These are phyloP conservation scores for Aspergillus unguis DNA, from an alignment of 2,329 filamentous ascomycete species.

Conservation along the genomic window DNA sequence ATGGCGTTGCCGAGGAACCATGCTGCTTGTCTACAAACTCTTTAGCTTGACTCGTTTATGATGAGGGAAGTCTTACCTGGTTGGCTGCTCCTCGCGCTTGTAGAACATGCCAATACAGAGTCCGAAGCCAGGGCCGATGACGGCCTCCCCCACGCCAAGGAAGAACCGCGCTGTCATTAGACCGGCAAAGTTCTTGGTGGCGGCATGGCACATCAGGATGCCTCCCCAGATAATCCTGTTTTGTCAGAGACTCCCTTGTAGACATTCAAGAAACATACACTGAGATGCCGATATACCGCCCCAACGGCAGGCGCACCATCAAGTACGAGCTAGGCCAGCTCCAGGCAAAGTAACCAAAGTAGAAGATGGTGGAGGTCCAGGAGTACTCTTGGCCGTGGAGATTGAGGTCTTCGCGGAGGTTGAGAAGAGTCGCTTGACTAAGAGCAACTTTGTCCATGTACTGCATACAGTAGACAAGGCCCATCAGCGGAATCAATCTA, in stretches of 20 bases:
- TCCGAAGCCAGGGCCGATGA: conserved; percentile 23
- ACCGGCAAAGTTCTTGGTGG: conserved; percentile 17
- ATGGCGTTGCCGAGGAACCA: conserved; percentile 37
- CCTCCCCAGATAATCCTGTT: conserved; percentile 30
- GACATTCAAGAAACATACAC: conserved; percentile 24
- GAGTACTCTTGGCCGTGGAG: conserved; percentile 29
- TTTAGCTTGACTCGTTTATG: neutral
- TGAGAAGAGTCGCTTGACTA: conserved; percentile 29
- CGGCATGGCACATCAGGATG: conserved; percentile 32
- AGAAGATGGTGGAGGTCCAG: conserved; percentile 33
- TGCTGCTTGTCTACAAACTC: conserved; percentile 25
- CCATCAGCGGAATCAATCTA: conserved; percentile 29
- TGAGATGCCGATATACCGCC: conserved; percentile 29
- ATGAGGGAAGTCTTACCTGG: conserved; percentile 12
- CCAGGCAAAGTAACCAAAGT: conserved; percentile 37
- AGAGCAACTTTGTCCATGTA: conserved; percentile 32
- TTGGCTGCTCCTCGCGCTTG: conserved; percentile 32
- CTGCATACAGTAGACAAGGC: conserved; percentile 28
- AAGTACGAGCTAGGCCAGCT: conserved; percentile 41
- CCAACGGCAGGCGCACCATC: conserved; percentile 33
- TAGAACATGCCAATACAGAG: conserved; percentile 40
- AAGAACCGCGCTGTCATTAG: conserved; percentile 4
- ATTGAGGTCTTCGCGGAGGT: conserved; percentile 23
- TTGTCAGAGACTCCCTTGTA: conserved; percentile 19
- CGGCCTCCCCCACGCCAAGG: conserved; percentile 24